Conservation (phyloP, 2,329 filamentous ascomycete genomes). For the Periconia digitata region DNA sequence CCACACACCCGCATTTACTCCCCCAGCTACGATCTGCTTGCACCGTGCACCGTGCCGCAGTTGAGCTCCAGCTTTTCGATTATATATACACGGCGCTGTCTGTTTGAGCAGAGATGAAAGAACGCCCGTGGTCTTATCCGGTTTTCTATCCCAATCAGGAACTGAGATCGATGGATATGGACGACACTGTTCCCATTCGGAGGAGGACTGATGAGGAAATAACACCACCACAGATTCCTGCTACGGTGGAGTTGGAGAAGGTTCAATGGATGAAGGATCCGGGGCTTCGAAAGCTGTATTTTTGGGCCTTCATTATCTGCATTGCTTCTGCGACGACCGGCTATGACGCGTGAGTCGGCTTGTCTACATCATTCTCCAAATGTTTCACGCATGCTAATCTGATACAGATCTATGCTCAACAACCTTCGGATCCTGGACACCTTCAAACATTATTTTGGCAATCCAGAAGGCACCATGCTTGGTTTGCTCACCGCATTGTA, state of each 20-base stretch:
- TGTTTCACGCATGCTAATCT: conserved; percentile 3
- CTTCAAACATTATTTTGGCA: conserved; percentile 43
- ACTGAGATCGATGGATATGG: conserved; percentile 17
- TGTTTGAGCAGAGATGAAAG: conserved; percentile 6
- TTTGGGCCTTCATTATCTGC: conserved; percentile 55
- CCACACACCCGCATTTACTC: conserved; percentile 3
- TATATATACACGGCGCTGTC: conserved; percentile 19
- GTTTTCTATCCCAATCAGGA: conserved; percentile 6
- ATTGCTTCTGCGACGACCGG: conserved; percentile 60
- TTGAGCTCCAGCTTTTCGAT: not conserved
- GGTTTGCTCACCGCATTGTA: conserved; percentile 51
- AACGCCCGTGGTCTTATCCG: conserved; percentile 8
- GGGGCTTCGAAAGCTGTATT: conserved; percentile 60
- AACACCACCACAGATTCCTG: conserved; percentile 53
- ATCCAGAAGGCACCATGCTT: conserved; percentile 43
- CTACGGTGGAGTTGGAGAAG: conserved; percentile 44
- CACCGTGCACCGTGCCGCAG: not conserved
- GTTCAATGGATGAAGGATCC: conserved; percentile 58
- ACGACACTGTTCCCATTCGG: conserved; percentile 18
- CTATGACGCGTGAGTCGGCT: conserved; percentile 54
- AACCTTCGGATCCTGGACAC: conserved; percentile 45
- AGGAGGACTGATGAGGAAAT: conserved; percentile 28
- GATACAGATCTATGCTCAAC: conserved; percentile 33
- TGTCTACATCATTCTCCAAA: not conserved
- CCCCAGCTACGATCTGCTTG: conserved; percentile 18